Base-by-base conservation (phyloP, 768 basidiomycete species). In the Hirschioporus abietinus region DNA sequence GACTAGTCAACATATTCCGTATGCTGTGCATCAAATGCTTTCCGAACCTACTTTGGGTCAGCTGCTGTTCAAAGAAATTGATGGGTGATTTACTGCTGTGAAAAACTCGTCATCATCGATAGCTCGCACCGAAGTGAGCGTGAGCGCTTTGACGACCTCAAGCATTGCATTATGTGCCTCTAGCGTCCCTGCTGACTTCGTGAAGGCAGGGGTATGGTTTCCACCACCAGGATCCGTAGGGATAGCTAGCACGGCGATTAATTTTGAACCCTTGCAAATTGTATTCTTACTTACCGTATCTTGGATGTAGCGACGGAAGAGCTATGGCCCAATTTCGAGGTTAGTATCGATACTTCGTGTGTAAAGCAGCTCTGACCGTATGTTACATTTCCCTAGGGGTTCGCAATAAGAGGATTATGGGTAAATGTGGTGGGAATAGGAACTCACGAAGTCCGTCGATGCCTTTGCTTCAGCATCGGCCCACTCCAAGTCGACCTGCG, bases 401-500 rank as follows among this genome's bases (percentile, higher is more conserved):
- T 63, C 35, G 35, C 26, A 34, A 68, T 9, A 67, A 52, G 35
- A 61, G 42, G 15, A 9, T 42, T 64, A 59, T 7, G 25, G 26
- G 3, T 15, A 58, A 10, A 42, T 1, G 24, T 27, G 61, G 61
- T 66, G 60, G 52, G 42, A 62, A 27, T 42, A 66, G 34, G 64
- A 3, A 80, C 89, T 78, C 68, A 92, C 91, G 74, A 92, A 92
- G 75, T 93, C 91, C 9, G 91, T 91, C 5, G 90, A 92, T 2
- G 89, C 90, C 20, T 76, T 76, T 9, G 84, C 78, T 3, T 80
- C 76, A 10, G 72, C 76, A 58, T 74, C 71, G 24, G 26, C 26
- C 12, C 25, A 27, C 3, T 60, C 63, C 25, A 63, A 25, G 18
- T 20, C 63, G 12, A 26, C 42, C 36, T 59, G 24, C 20, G 10